A percentile compares a stretch with the other conserved stretches of the same genome.
phyloP scores from a whole-genome alignment of 1,139 yeast genomes.

The Pichia sp. region DNA sequence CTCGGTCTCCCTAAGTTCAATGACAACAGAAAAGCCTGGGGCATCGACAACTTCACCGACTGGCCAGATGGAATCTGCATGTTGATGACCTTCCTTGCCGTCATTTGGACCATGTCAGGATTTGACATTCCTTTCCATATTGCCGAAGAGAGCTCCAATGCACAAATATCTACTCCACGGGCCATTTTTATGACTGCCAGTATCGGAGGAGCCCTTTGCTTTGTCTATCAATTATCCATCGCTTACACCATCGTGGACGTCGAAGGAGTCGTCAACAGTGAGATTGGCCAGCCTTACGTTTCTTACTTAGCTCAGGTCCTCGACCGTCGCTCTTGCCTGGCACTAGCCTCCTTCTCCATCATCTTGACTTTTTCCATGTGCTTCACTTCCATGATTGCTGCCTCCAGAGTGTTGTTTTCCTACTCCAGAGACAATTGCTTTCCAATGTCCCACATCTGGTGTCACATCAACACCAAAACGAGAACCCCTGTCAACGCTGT shows the following conservation, averaged over 20 bases:
- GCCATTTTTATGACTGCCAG: conserved; percentile 62
- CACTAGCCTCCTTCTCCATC: conserved; percentile 57
- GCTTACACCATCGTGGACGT: conserved; percentile 60
- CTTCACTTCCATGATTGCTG: conserved; percentile 62
- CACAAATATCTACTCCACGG: conserved; percentile 52
- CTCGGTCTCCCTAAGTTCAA: conserved; percentile 47
- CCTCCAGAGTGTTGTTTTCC: conserved; percentile 65
- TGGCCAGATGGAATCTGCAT: conserved; percentile 64
- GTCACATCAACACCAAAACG: conserved; percentile 50
- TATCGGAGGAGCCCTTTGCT: conserved; percentile 59
- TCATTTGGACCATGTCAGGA: conserved; percentile 74
- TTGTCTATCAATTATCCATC: conserved; percentile 58
- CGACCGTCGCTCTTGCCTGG: conserved; percentile 41
- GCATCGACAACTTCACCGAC: conserved; percentile 56
- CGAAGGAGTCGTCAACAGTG: conserved; percentile 46
- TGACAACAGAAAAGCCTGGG: conserved; percentile 51
- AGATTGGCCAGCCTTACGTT: conserved; percentile 65
- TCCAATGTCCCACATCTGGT: conserved; percentile 54
- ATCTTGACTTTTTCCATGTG: conserved; percentile 65
- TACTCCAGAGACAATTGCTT: conserved; percentile 69
- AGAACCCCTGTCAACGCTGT: conserved; percentile 69
- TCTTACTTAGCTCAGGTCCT: conserved; percentile 53
- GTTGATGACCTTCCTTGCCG: conserved; percentile 59
- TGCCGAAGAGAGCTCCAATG: conserved; percentile 67
- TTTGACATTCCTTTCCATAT: conserved; percentile 73